Base-by-base conservation (phyloP, 2,329 filamentous ascomycete genomes). In the Graphilbum sp. region DNA sequence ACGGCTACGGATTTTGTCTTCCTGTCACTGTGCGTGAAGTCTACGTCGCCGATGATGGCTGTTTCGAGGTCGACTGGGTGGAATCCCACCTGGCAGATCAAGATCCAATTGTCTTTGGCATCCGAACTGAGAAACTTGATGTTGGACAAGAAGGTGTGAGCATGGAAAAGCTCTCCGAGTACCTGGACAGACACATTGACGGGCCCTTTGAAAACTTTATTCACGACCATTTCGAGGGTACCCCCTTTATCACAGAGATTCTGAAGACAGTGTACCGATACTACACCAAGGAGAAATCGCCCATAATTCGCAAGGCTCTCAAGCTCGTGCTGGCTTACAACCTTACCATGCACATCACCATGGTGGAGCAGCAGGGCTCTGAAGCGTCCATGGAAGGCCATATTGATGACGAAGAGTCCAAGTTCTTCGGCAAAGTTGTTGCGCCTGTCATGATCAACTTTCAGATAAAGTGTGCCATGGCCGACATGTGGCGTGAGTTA, bases 371-470 rank as follows among this genome's bases (percentile, higher is more conserved):
- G 47, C 72, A 90, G 42, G 82, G 83, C 17, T 78, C 84, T 13
- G 85, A 94, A 52, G 75, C 85, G 45, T 62, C 67, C 19, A 67
- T 87, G 54, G 69, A 82, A 39, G 88, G 87, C 46, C 79, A 83
- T 62, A 88, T 96, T 46, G 76, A 88, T 37, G 82, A 90, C 51
- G 75, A 83, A 51, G 73, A 79, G 38, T 93, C 85, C 47, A 90
- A 84, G 56, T 95, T 80, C 67, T 79, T 72, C 50, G 87, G 87
- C 52, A 88, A 88, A 66, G 87, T 80, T 27, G 77, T 94, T 45
- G 88, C 88, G 15, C 88, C 88, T 12, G 87, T 95, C 54, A 93
- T 96, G 87, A 92, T 96, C 72, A 96, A 95, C 67, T 95, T 95
- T 73, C 85, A 95, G 64, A 86, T 96, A 67, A 96, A 96, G 72